Conservation (phyloP, 1,139 yeast genomes). For the Hansenula lynferdii region DNA sequence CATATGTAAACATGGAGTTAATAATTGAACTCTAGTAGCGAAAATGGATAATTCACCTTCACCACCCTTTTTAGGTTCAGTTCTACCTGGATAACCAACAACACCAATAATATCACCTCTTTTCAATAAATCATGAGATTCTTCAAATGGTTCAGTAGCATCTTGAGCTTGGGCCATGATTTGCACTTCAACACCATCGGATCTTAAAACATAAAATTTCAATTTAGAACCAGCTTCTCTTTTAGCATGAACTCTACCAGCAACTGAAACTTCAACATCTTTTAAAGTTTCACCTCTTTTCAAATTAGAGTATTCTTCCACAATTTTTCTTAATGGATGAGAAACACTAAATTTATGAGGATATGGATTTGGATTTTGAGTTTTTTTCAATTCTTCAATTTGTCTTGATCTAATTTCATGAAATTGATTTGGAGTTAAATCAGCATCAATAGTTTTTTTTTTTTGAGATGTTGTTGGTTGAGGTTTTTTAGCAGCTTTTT, state of each 20-base stretch:
- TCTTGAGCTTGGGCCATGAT: constrained; percentile 96
- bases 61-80: constrained; percentile 97
- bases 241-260: constrained; percentile 95
- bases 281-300: constrained; percentile 79
- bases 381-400: constrained; percentile 71
- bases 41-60: constrained; percentile 96
- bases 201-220: constrained; percentile 89
- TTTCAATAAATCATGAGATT: constrained; percentile 83
- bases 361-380: constrained; percentile 78
- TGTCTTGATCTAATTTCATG: constrained; percentile 91
- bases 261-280: constrained; percentile 67
- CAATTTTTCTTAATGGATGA: constrained; percentile 65
- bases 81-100: constrained; percentile 94
- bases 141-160: constrained; percentile 56
- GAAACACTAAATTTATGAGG: constrained; percentile 90
- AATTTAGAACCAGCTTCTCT: constrained; percentile 95
- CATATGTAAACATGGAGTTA: constrained; percentile 97
- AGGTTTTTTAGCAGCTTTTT: constrained; percentile 56
- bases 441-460: constrained; percentile 68
- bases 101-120: constrained; percentile 98
- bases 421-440: constrained; percentile 91
- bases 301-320: constrained; percentile 62
- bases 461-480: constrained; percentile 34
- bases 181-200: constrained; percentile 87
- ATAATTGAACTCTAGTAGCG: constrained; percentile 71